Conservation (phyloP, 2,329 filamentous ascomycete species). For the Colletotrichum filicis region DNA sequence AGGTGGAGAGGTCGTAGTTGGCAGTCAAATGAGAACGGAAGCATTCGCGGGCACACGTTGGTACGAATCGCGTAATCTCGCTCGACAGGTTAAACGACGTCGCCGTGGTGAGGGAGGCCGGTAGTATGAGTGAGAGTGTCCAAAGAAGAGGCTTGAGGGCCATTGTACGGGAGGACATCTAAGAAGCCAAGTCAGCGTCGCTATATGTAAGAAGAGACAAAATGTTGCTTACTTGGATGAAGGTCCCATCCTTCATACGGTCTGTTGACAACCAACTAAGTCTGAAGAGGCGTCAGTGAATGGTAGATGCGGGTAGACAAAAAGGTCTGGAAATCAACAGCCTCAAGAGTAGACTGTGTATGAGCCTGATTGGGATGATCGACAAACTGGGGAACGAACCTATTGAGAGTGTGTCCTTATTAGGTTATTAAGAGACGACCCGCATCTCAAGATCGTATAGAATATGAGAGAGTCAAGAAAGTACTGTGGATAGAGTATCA, state of each 20-base stretch:
- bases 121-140: constrained; percentile 44
- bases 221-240: constrained; percentile 22
- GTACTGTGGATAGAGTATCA: constrained; percentile 3
- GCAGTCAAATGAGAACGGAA: constrained; percentile 70
- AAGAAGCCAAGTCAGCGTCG: constrained; percentile 5
- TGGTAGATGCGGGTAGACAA: background rate
- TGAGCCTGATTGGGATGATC: background rate
- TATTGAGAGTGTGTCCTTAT: constrained; percentile 19
- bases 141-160: constrained; percentile 48
- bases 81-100: constrained; percentile 45
- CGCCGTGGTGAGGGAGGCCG: constrained; percentile 40
- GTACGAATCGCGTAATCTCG: constrained; percentile 58
- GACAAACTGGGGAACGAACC: constrained; percentile 11
- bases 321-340: background rate
- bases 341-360: background rate
- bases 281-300: constrained; percentile 17
- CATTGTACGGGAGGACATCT: constrained; percentile 59
- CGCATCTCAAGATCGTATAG: constrained; percentile 17
- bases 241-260: constrained; percentile 38
- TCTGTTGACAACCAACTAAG: constrained; percentile 3
- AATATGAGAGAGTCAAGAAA: constrained; percentile 5
- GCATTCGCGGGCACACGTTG: constrained; percentile 69
- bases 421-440: constrained; percentile 34
- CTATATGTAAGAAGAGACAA: background rate
- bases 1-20: constrained; percentile 64